Percentiles rank a stretch among this genome's conserved stretches.
phyloP scores from a whole-genome alignment of 768 basidiomycete species.

The Amylocystis lapponica region DNA sequence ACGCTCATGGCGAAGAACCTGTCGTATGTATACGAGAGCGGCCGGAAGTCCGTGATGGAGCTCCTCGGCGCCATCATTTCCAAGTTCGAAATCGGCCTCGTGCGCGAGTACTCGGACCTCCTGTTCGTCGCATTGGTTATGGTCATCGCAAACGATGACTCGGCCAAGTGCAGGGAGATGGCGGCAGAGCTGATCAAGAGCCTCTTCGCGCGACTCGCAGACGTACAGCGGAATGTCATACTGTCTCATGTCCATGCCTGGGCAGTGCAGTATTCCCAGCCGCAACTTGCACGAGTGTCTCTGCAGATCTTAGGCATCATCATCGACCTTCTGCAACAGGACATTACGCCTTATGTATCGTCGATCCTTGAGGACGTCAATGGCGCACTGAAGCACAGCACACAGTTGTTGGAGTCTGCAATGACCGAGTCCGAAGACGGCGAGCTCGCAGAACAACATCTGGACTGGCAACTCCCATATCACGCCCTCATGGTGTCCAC shows the following conservation, averaged over 20 bases:
- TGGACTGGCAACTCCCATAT: constrained; percentile 80
- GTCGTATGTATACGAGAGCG: constrained; percentile 85
- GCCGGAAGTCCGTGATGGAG: constrained; percentile 91
- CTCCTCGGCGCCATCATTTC: constrained; percentile 75
- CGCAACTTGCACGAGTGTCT: constrained; percentile 64
- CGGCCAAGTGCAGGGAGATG: constrained; percentile 83
- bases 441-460: constrained; percentile 40
- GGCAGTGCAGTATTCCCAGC: constrained; percentile 58
- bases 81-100: constrained; percentile 75
- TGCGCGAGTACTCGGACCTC: constrained; percentile 79
- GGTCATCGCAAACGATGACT: constrained; percentile 92
- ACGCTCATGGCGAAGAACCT: constrained; percentile 89
- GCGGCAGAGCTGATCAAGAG: constrained; percentile 77
- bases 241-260: constrained; percentile 75
- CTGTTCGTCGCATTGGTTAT: constrained; percentile 90
- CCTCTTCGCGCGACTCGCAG: constrained; percentile 65
- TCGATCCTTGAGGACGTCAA: constrained; percentile 54
- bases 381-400: constrained; percentile 39
- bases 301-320: constrained; percentile 80
- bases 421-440: constrained; percentile 25
- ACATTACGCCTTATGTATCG: constrained; percentile 38
- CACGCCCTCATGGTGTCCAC: constrained; percentile 63
- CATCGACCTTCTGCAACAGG: constrained; percentile 57
- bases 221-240: constrained; percentile 47
- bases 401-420: constrained; percentile 30